Percentiles rank a stretch among this genome's conserved stretches.
These are phyloP conservation scores for Protea cynaroides DNA, from an alignment of 164 flowering plant species.

Conservation along the genomic window DNA sequence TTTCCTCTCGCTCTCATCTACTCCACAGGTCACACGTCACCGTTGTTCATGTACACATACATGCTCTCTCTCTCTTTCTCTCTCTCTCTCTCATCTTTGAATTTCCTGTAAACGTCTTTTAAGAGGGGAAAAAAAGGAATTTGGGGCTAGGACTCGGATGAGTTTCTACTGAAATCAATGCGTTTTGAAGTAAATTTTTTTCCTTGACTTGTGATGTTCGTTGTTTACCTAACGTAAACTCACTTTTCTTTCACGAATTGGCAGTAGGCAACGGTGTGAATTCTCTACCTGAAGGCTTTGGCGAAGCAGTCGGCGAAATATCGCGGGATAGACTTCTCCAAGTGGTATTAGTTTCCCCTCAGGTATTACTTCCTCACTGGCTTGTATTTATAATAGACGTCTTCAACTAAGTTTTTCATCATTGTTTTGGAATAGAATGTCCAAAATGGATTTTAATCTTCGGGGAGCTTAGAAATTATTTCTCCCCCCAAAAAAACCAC, in stretches of 20 bases:
- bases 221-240: background rate
- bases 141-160: background rate
- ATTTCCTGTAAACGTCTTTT: background rate
- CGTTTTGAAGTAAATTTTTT: background rate
- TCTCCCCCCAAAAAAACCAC: no score
- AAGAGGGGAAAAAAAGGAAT: no score
- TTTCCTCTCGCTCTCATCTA: constrained; percentile 12
- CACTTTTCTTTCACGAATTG: constrained; percentile 10
- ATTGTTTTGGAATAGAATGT: no score
- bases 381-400: background rate
- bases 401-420: background rate
- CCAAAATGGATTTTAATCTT: no score
- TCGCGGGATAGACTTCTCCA: constrained; percentile 48
- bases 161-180: background rate
- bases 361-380: constrained; percentile 30
- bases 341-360: constrained; percentile 83
- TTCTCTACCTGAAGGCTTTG: constrained; percentile 27
- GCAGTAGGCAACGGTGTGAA: constrained; percentile 22
- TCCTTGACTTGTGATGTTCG: background rate
- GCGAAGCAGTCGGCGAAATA: constrained; percentile 21
- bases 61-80: constrained; percentile 1
- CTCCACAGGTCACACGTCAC: constrained; percentile 15
- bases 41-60: constrained; percentile 30
- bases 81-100: constrained; percentile 1
- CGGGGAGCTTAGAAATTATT: no score